Evolutionary conservation across 2,329 filamentous ascomycete genomes (phyloP), one percentile per base, ranked within the genome.

Genomic region (Beauveria rudraprayagi): DNA sequence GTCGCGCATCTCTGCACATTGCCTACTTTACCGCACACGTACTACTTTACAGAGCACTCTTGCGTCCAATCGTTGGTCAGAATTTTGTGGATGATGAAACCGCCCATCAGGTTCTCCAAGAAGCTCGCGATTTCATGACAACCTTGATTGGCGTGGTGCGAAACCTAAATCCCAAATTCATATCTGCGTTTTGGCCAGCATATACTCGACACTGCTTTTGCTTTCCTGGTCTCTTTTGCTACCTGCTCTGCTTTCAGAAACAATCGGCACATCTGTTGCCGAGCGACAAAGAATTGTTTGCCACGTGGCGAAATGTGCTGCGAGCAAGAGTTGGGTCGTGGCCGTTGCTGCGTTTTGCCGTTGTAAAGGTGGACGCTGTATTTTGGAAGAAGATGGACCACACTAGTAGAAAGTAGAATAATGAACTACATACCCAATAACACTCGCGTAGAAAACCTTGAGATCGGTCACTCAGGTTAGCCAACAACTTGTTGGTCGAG

Each of bases 321-420:
- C 57, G 65, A 2, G 65, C 65, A 24, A 61, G 65, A 24, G 65
- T 65, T 9, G 62, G 62, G 24, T 63, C 65, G 6, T 67, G 66
- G 66, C 64, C 65, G 2, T 44, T 67, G 3, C 51, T 67, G 16
- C 61, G 65, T 0, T 67, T 67, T 46, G 65, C 56, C 1, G 64
- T 66, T 11, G 65, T 67, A 3, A 67, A 67, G 53, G 63, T 67
- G 28, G 66, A 67, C 57, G 66, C 66, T 1, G 56, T 67, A 3
- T 67, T 64, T 48, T 67, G 66, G 66, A 67, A 66, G 19, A 60
- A 60, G 50, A 46, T 60, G 48, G 48, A 54, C 10, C 58, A 60
- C 24, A 60, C 58, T 14, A 30, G n/a, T 6, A 43, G 16, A 16
- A 44, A 51, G 24, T 24, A 22, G 7, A 16, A 37, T n/a, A n/a